Evolutionary conservation across 345 rosid species (phyloP), one percentile per base, ranked within the genome.

Genomic region (Citrus inodora): DNA sequence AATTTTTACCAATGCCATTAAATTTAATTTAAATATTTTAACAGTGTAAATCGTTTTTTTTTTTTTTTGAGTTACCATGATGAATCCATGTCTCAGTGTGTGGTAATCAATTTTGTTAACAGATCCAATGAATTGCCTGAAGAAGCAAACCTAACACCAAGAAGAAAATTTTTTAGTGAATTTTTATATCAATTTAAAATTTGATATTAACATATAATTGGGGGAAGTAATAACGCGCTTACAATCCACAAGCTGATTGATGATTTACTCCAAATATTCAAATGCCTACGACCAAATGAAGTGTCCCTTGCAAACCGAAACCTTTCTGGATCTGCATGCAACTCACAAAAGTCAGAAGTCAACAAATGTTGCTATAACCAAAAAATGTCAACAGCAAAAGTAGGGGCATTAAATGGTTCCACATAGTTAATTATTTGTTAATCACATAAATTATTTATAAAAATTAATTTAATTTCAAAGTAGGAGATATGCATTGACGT

Each of bases 251-350:
- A 87, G 76, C 85, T 76, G 71, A 91, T 32, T 19, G 92, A n/a
- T 40, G 95, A 86, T 38, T 79, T 71, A 86, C 97, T 94, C 99
- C 98, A 94, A 11, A 84, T 53, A 32, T 82, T 86, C 81, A 96
- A 46, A 75, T 96, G 99, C 69, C 99, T 88, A 30, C 94, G 82
- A 63, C 99, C 99, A 62, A 96, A 96, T 7, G 99, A 89, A 19
- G 99, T 93, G 66, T 95, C 97, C 79, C 96, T 95, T 79, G 99
- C 90, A 80, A 92, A 93, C 76, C 99, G 86, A 82, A 96, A 96
- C 82, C 98, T 92, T 87, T 96, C 95, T 13, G 99, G 99, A 86
- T 96, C 99, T 96, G 79, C 61, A 83, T 13, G 51, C 51, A 46
- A 46, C 51, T 46, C 51, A 13, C 51, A 46, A 46, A 46, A 46